Conservation (phyloP, 1,284 basidiomycete species). For the Malassezia brasiliensis region DNA sequence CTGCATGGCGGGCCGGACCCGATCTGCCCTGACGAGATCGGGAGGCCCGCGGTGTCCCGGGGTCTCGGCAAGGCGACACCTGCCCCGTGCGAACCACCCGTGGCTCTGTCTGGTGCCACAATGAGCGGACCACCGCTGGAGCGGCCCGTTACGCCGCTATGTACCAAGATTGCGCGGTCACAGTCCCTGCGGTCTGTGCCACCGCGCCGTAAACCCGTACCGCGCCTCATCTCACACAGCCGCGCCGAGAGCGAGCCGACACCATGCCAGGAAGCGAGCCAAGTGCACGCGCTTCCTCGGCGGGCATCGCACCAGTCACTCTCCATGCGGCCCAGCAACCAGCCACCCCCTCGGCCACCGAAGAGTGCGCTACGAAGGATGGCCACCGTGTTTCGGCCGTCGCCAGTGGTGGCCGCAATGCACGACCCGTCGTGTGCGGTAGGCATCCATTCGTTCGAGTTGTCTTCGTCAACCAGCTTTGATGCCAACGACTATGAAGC, state of each 20-base stretch:
- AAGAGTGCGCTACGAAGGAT: constrained; percentile 4
- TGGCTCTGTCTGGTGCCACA: neutral
- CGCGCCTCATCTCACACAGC: neutral
- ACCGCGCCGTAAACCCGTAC: constrained; percentile 7
- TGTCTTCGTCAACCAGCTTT: too few species aligned
- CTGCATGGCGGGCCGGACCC: neutral
- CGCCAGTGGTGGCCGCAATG: neutral
- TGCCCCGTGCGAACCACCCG: neutral
- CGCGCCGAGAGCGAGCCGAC: constrained; percentile 1
- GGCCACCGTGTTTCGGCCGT: neutral
- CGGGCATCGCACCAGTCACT: too few species aligned
- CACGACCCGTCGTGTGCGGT: too few species aligned
- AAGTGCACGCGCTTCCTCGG: too few species aligned
- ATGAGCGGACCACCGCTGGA: neutral
- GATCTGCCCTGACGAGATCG: neutral
- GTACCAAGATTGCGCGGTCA: constrained; percentile 8
- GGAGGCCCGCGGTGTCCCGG: neutral
- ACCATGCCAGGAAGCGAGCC: too few species aligned
- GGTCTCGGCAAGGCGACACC: neutral
- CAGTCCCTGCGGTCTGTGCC: neutral
- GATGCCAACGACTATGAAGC: neutral
- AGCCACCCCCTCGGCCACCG: constrained; percentile 9
- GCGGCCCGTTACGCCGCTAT: constrained; percentile 6
- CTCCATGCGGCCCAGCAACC: too few species aligned
- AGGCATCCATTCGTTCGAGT: too few species aligned